Evolutionary conservation across 1,284 basidiomycete species (phyloP), one percentile per base, ranked within the genome.

Genomic region (Coriolopsis trogii): DNA sequence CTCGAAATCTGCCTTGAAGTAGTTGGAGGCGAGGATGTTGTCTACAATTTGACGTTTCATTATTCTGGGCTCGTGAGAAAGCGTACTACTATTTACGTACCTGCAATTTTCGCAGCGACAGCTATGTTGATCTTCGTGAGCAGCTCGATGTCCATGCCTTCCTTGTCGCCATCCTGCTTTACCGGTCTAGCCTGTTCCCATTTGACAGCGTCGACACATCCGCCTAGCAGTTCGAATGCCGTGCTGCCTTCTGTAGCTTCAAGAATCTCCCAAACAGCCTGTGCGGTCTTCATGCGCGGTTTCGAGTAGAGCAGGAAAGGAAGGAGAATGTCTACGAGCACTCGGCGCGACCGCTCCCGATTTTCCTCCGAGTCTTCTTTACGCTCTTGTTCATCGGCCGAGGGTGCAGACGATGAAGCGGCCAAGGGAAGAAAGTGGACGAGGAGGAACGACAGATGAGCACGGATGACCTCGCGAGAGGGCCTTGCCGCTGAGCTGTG

Each of bases 221-320:
- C 81, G 5, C 59, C 66, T 15, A 87, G 62, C 67, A 80, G 69
- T 60, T 79, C 77, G 18, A 65, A 61, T 38, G 55, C 53, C 4
- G 31, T 48, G 15, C 61, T 62, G 8, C 63, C 62, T 38, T 72
- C 63, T n/a, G 62, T 61, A 6, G 67, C 56, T 21, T 69, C 69
- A 21, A 91, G 63, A 12, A 78, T 68, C 51, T 83, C 81, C 91
- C 91, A 93, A 0, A 85, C 80, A 21, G 77, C 64, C 24, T 78
- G 75, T 0, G 81, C 76, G 0, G 83, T 85, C 60, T 81, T 84
- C 55, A 85, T 80, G 40, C 83, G 78, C 4, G 85, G 71, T 62
- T 89, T 90, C 4, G 86, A 86, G 55, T 82, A 85, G 12, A 95
- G 68, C 16, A 95, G 70, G 60, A 84, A 82, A 0, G 89, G 88